Percentiles rank a stretch among this genome's conserved stretches.
phyloP scores from a whole-genome alignment of 1,284 basidiomycete species.

The Fomitopsis betulina region DNA sequence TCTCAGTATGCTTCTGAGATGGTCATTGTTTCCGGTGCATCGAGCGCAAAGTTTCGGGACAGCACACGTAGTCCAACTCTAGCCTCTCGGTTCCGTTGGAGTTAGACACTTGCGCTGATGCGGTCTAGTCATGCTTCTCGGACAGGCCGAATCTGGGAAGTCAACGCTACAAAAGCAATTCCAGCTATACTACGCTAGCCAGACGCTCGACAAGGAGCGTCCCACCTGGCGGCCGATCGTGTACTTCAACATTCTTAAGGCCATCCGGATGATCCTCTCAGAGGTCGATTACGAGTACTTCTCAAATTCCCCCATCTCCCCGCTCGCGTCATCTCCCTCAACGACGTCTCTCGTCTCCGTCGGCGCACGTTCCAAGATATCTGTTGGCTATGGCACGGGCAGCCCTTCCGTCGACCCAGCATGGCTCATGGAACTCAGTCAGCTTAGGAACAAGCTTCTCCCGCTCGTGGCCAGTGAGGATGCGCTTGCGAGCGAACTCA shows the following conservation, averaged over 20 bases:
- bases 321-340: slow-evolving; percentile 4
- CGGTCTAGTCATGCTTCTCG: slow-evolving; percentile 38
- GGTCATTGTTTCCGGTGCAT: too few relatives aligned
- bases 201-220: slow-evolving; percentile 62
- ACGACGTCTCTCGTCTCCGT: slow-evolving; percentile 14
- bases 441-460: slow-evolving; percentile 51
- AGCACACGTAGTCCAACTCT: neutral
- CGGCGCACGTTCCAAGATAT: slow-evolving; percentile 9
- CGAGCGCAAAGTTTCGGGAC: neutral
- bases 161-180: slow-evolving; percentile 79
- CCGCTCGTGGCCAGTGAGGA: slow-evolving; percentile 65
- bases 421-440: slow-evolving; percentile 44
- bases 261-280: slow-evolving; percentile 68
- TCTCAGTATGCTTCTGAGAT: neutral
- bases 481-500: slow-evolving; percentile 61
- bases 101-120: neutral
- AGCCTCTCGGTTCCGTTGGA: neutral
- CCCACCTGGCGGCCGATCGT: slow-evolving; percentile 75
- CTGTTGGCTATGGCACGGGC: slow-evolving; percentile 11
- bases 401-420: slow-evolving; percentile 18
- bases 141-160: slow-evolving; percentile 78
- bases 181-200: slow-evolving; percentile 71
- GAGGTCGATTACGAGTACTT: slow-evolving; percentile 62
- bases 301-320: slow-evolving; percentile 17
- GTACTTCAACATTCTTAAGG: slow-evolving; percentile 77